These are phyloP conservation scores for Saururus chinensis DNA, from an alignment of 164 flowering plant species.

Conservation along the genomic window DNA sequence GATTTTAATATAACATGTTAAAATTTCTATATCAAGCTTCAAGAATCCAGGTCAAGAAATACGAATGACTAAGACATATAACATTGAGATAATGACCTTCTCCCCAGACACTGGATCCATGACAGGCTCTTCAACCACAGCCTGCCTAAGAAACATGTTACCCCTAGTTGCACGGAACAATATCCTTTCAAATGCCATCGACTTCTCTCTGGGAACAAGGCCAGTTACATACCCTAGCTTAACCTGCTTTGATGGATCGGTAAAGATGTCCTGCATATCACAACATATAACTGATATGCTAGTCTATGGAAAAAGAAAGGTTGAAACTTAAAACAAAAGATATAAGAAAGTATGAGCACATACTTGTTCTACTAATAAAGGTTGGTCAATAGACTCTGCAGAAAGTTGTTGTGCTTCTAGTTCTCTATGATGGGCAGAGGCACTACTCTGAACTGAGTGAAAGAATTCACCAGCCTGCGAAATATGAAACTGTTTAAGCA, in stretches of 20 bases:
- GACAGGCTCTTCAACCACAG: constrained; percentile 62
- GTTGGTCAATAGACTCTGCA: constrained; percentile 65
- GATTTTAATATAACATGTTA: not conserved
- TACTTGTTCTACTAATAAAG: constrained; percentile 72
- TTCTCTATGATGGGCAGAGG: constrained; percentile 72
- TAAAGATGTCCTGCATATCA: constrained; percentile 43
- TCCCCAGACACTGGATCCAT: constrained; percentile 89
- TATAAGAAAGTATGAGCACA: not conserved
- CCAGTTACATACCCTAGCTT: constrained; percentile 84
- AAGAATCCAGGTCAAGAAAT: not conserved
- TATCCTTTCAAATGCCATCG: constrained; percentile 94
- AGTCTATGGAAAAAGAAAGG: not conserved
- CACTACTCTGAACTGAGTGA: constrained; percentile 55
- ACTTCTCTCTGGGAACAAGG: constrained; percentile 81
- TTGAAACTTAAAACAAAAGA: constrained; percentile 2
- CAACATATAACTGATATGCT: constrained; percentile 4
- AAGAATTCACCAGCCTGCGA: constrained; percentile 85
- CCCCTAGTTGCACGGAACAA: constrained; percentile 98
- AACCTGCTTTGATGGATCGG: constrained; percentile 75
- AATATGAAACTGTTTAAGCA: not conserved
- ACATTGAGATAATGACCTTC: constrained; percentile 39
- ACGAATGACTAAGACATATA: too few species aligned
- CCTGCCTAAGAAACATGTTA: constrained; percentile 71
- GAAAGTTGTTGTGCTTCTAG: constrained; percentile 29
- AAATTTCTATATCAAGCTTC: not conserved